These are phyloP conservation scores for Cercophora scortea DNA, from an alignment of 495 filamentous ascomycete genomes.

Conservation along the genomic window DNA sequence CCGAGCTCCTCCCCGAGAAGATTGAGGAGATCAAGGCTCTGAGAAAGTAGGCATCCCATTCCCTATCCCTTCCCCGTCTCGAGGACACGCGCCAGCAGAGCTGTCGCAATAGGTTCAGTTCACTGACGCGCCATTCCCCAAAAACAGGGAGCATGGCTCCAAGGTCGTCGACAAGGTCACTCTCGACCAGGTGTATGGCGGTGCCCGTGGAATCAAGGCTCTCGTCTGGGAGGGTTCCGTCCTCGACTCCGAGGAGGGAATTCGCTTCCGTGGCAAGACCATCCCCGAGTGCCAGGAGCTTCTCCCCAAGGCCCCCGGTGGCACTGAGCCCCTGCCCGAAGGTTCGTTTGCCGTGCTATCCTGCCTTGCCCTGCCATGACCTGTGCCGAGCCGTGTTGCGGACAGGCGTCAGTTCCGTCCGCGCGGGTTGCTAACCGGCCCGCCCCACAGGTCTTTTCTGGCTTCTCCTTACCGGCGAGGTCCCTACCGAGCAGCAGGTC, in stretches of 20 bases:
- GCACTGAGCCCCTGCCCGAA: slow-evolving; percentile 93
- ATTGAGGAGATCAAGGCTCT: slow-evolving; percentile 99
- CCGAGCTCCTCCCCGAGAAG: slow-evolving; percentile 87
- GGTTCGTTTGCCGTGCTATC: slow-evolving; percentile 42
- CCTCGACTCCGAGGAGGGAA: slow-evolving; percentile 96
- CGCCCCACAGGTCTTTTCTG: slow-evolving; percentile 80
- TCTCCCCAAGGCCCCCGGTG: slow-evolving; percentile 92
- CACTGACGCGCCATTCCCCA: slow-evolving; percentile 8
- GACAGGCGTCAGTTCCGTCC: too few relatives aligned
- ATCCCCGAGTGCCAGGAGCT: slow-evolving; percentile 98
- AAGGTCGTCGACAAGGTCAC: slow-evolving; percentile 97
- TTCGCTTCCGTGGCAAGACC: slow-evolving; percentile 96
- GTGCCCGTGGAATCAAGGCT: slow-evolving; percentile 96
- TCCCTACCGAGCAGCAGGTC: slow-evolving; percentile 95
- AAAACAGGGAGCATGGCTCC: slow-evolving; percentile 74
- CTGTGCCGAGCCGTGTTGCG: too few relatives aligned
- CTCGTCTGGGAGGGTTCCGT: slow-evolving; percentile 99
- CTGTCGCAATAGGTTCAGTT: background rate
- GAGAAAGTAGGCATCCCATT: slow-evolving; percentile 60
- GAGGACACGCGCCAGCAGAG: background rate
- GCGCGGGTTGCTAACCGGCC: slow-evolving; percentile 10
- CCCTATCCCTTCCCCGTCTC: background rate
- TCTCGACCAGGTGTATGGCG: slow-evolving; percentile 97
- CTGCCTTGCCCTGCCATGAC: background rate
- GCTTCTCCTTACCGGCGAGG: slow-evolving; percentile 95